Percentiles rank a stretch among this genome's conserved stretches.
phyloP scores from a whole-genome alignment of 768 basidiomycete species.

The Naematelia aurantialba region DNA sequence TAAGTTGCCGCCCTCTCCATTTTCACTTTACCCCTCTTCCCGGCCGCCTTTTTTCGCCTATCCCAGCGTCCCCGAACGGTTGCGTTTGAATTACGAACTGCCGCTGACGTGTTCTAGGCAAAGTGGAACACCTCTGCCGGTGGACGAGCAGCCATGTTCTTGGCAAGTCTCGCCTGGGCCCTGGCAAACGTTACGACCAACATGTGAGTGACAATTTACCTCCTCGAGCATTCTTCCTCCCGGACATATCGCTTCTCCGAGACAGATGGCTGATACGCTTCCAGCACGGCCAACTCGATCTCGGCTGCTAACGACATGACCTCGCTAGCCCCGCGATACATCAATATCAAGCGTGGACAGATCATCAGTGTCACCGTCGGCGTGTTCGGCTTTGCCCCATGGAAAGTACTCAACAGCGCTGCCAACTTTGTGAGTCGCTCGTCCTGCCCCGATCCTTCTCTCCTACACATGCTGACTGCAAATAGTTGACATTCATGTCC shows the following conservation, averaged over 20 bases:
- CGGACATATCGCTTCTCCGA: background rate
- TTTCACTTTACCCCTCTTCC: background rate
- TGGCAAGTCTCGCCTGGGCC: constrained; percentile 32
- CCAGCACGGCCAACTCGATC: constrained; percentile 34
- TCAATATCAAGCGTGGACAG: constrained; percentile 44
- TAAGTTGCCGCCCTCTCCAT: constrained; percentile 20
- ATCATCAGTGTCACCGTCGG: constrained; percentile 37
- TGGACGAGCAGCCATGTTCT: constrained; percentile 33
- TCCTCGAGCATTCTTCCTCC: too few relatives aligned
- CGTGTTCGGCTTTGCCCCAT: constrained; percentile 37
- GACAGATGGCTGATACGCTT: background rate
- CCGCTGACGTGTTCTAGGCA: constrained; percentile 8
- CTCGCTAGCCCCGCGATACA: constrained; percentile 37
- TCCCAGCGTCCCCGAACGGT: too few relatives aligned
- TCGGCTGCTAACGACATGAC: constrained; percentile 45
- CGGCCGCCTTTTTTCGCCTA: too few relatives aligned
- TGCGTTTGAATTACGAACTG: too few relatives aligned
- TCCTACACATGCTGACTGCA: background rate
- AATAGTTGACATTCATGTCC: constrained; percentile 37
- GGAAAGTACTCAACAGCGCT: constrained; percentile 38
- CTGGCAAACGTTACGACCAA: constrained; percentile 40
- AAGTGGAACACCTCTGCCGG: constrained; percentile 32
- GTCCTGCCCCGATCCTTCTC: background rate
- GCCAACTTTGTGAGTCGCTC: constrained; percentile 21
- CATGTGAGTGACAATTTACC: too few relatives aligned